Evolutionary conservation across 2,329 filamentous ascomycete species (phyloP), one percentile per base, ranked within the genome.

Genomic region (Zymoseptoria pseudotritici): DNA sequence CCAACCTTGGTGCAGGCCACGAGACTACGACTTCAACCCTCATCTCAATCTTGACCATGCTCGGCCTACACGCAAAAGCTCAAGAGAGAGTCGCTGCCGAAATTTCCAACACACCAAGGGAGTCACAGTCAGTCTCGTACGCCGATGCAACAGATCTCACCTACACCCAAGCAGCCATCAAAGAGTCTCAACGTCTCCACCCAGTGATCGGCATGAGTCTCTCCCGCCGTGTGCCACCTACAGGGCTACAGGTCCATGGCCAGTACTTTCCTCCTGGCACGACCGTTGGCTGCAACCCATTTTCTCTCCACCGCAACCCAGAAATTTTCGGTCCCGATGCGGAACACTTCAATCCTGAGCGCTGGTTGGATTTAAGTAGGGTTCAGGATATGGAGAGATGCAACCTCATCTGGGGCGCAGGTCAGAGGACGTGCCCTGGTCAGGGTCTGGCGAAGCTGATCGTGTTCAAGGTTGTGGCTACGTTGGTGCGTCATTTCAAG

Each of bases 101-200:
- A 42, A 4, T 59, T 8, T 29, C 50, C 11, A 13, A 36, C 21
- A 11, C 17, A 22, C n/a, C 26, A 8, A 11, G 19, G 26, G 46
- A 6, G 20, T 50, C 22, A 9, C 21, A 31, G 10, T 50, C 20
- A 9, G 53, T 56, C 11, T 13, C 64, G 4, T 58, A 70, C 7
- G 59, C 59, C 21, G 68, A 74, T 56, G 68, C 70, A 2, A 63
- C 68, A 20, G 63, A 67, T 8, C 69, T 75, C 63, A 66, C 74
- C 0, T 79, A 77, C 63, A 69, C 77, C 2, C 72, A 76, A 59
- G 76, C 76, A 17, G 69, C 76, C 31, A 77, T 79, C 65, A 75
- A 77, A 61, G 77, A 80, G 64, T 70, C 75, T 0, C 67, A 78
- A 8, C 73, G 78, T 70, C 76, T 63, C 73, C 74, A 79, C 62